Evolutionary conservation across 1,284 basidiomycete species (phyloP).

Genomic region (Moniliophthora roreri): DNA sequence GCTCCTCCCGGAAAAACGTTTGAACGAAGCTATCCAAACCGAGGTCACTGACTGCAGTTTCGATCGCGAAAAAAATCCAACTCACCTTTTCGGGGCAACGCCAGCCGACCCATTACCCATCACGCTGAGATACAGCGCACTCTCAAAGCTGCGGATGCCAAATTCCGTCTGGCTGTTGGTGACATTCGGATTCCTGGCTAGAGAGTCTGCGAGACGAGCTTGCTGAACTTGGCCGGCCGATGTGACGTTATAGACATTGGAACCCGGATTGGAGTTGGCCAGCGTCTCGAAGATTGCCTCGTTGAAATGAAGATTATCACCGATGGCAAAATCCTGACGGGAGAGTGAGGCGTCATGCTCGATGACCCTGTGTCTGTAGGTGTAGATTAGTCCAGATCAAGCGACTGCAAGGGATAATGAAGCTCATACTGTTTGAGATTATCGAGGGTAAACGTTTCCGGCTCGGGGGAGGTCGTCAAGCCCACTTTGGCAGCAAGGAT

Average conservation of each 20-base stretch:
- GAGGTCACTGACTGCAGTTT: too few species aligned
- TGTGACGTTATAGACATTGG: not conserved
- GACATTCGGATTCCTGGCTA: not conserved
- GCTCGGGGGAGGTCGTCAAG: constrained; percentile 12
- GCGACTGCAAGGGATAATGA: not conserved
- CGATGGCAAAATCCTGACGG: constrained; percentile 16
- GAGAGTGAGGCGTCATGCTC: constrained; percentile 25
- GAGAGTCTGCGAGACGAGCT: not conserved
- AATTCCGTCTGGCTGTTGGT: constrained; percentile 2
- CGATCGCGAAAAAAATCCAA: not conserved
- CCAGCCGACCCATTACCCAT: not conserved
- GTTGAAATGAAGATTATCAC: constrained; percentile 22
- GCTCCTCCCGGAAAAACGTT: constrained; percentile 20
- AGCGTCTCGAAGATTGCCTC: not conserved
- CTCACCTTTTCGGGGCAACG: constrained; percentile 4
- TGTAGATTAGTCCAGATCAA: not conserved
- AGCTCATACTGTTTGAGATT: constrained; percentile 14
- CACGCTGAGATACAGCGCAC: constrained; percentile 1
- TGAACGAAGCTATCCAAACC: constrained; percentile 22
- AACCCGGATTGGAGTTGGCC: constrained; percentile 3
- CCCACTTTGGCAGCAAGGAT: constrained; percentile 14
- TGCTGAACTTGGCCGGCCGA: constrained; percentile 6
- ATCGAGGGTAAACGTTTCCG: constrained; percentile 12
- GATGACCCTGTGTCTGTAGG: constrained; percentile 18
- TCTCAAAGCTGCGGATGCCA: not conserved